phyloP scores from a whole-genome alignment of 106 monocot species.

The Alisma plantagoaquatica region DNA sequence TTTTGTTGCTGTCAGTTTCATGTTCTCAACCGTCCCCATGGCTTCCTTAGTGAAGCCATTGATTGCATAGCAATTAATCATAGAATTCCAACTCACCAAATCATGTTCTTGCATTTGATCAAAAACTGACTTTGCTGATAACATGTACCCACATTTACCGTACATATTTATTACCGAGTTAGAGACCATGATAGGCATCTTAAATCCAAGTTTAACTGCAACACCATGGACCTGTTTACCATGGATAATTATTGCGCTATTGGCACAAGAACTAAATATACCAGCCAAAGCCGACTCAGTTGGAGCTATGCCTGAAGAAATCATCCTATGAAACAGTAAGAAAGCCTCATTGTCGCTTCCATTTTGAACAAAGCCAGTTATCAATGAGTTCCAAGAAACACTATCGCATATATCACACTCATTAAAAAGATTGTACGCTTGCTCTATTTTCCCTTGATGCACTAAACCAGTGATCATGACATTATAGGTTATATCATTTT shows the following conservation, averaged over 20 bases:
- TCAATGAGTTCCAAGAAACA: slow-evolving; percentile 21
- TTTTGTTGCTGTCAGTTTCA: slow-evolving; percentile 20
- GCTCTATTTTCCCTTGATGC: slow-evolving; percentile 16
- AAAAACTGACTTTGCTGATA: slow-evolving; percentile 22
- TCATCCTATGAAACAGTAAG: slow-evolving; percentile 27
- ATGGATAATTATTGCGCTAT: slow-evolving; percentile 11
- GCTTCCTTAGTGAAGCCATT: slow-evolving; percentile 39
- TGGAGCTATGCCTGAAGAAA: slow-evolving; percentile 13
- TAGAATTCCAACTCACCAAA: slow-evolving; percentile 26
- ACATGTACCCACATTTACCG: slow-evolving; percentile 29
- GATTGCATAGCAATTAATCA: slow-evolving; percentile 43
- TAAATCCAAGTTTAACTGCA: slow-evolving; percentile 27
- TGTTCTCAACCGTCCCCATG: slow-evolving; percentile 27
- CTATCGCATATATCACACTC: slow-evolving; percentile 12
- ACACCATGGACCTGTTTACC: slow-evolving; percentile 38
- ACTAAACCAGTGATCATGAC: slow-evolving; percentile 34
- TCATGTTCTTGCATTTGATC: slow-evolving; percentile 25
- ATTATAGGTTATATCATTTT: slow-evolving; percentile 32
- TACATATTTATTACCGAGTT: slow-evolving; percentile 11
- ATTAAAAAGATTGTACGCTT: slow-evolving; percentile 24
- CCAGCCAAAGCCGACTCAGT: slow-evolving; percentile 20
- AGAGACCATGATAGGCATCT: slow-evolving; percentile 14
- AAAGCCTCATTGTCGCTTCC: slow-evolving; percentile 24
- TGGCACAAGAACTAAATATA: slow-evolving; percentile 41
- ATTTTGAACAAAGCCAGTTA: slow-evolving; percentile 21